Conservation (phyloP, 2,329 filamentous ascomycete genomes). For the Cordyceps cateniannulata region DNA sequence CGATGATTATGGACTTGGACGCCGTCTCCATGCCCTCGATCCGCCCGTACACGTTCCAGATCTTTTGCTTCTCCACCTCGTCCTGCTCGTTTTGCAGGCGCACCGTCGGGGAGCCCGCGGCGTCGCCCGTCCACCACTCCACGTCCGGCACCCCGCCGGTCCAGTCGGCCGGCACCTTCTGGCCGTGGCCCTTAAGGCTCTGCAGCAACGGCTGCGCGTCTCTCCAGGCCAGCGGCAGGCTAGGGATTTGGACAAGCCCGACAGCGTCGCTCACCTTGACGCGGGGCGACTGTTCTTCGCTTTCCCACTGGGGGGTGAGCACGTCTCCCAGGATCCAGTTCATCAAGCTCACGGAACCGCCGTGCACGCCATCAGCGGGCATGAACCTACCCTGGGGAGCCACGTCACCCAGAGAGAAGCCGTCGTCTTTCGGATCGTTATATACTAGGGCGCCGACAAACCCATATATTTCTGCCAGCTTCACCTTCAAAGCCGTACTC, state of each 20-base stretch:
- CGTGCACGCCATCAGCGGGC: slow-evolving; percentile 75
- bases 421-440: slow-evolving; percentile 81
- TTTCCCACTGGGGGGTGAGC: slow-evolving; percentile 83
- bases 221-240: slow-evolving; percentile 81
- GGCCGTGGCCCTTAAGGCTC: slow-evolving; percentile 67
- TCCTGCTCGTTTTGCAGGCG: slow-evolving; percentile 83
- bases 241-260: slow-evolving; percentile 77
- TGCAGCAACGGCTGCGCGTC: slow-evolving; percentile 78
- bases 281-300: slow-evolving; percentile 57
- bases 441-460: slow-evolving; percentile 87
- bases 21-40: slow-evolving; percentile 79
- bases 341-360: slow-evolving; percentile 72
- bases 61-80: slow-evolving; percentile 71
- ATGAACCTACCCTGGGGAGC: slow-evolving; percentile 75
- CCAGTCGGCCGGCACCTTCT: slow-evolving; percentile 65
- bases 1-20: slow-evolving; percentile 79
- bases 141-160: slow-evolving; percentile 69
- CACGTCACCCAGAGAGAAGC: slow-evolving; percentile 64
- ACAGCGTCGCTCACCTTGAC: slow-evolving; percentile 63
- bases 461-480: slow-evolving; percentile 79
- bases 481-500: slow-evolving; percentile 76
- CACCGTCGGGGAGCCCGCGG: slow-evolving; percentile 65
- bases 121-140: slow-evolving; percentile 80
- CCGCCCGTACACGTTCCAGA: slow-evolving; percentile 86
- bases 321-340: slow-evolving; percentile 85